Evolutionary conservation across 305 asterid species (phyloP), one percentile per base, ranked within the genome.

Genomic region (Ilex paraguariensis): DNA sequence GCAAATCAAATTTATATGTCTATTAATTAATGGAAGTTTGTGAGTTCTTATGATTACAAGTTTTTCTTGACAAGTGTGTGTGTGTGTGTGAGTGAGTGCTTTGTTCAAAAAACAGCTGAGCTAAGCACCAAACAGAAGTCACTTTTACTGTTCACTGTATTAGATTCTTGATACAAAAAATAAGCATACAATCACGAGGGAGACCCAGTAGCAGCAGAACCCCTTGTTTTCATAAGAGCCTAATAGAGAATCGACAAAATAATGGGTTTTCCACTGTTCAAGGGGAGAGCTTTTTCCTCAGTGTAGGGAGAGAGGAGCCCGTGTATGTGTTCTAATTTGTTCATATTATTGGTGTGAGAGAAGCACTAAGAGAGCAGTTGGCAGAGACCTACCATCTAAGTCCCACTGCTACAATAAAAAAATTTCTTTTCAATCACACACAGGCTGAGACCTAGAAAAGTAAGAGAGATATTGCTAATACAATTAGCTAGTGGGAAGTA

Each of bases 271-370:
- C 75, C 69, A 66, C 70, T 72, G 68, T 67, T 65, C 42, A 55
- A 13, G 67, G 73, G 68, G 48, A 60, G 65, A 57, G 62, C 73
- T 75, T 74, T 71, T 70, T 67, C 33, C 59, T n/a, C 15, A 77
- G 85, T 83, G 90, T 84, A 70, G 78, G 74, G 59, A 59, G 70
- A 60, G 32, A 66, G 70, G 77, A 83, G 56, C 80, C 80, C 87
- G 65, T 65, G 61, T 65, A 59, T 66, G 59, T 66, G 10, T 61
- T 61, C 77, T 21, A 21, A 73, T 66, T 69, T 70, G 76, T 36
- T 49, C 10, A 10, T 7, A 54, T 66, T 31, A 48, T 69, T 63
- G 67, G 61, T 31, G 32, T 51, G 0, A 42, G 17, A 33, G 53
- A 13, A 57, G 52, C 66, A 63, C 65, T 65, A 58, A 6, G 51